Percentiles rank a stretch among this genome's conserved stretches.
Conservation (phyloP, 257 asterid species). For the Rehmannia glutinosa region DNA sequence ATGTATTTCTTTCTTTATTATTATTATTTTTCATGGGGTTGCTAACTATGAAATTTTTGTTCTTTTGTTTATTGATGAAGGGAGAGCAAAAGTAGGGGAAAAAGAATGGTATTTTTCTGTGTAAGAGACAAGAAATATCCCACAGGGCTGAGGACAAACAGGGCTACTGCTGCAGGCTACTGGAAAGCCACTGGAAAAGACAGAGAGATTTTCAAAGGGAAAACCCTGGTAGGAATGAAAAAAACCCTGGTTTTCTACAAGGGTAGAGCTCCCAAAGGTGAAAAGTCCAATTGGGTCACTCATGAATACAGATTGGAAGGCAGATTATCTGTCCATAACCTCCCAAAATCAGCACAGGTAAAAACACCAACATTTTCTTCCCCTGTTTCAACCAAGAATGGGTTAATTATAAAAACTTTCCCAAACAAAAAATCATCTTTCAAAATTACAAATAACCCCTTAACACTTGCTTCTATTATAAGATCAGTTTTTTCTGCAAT, state of each 20-base stretch:
- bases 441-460: too few species aligned
- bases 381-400: too few species aligned
- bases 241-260: constrained; percentile 74
- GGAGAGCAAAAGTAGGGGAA: constrained; percentile 72
- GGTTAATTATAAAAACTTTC: too few species aligned
- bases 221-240: constrained; percentile 62
- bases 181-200: constrained; percentile 96
- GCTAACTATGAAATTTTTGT: too few species aligned
- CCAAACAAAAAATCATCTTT: too few species aligned
- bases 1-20: too few species aligned
- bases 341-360: constrained; percentile 49
- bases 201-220: constrained; percentile 49
- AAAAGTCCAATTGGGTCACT: constrained; percentile 64
- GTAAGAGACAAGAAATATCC: constrained; percentile 78
- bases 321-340: constrained; percentile 33
- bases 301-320: constrained; percentile 84
- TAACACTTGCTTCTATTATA: too few species aligned
- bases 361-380: too few species aligned
- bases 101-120: constrained; percentile 85
- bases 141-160: constrained; percentile 63
- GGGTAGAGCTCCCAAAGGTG: constrained; percentile 88
- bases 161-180: constrained; percentile 73
- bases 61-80: constrained; percentile 21
- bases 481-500: too few species aligned
- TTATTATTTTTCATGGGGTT: too few species aligned